These are phyloP conservation scores for Aspergillus conjunctus DNA, from an alignment of 495 filamentous ascomycete genomes.

Conservation along the genomic window DNA sequence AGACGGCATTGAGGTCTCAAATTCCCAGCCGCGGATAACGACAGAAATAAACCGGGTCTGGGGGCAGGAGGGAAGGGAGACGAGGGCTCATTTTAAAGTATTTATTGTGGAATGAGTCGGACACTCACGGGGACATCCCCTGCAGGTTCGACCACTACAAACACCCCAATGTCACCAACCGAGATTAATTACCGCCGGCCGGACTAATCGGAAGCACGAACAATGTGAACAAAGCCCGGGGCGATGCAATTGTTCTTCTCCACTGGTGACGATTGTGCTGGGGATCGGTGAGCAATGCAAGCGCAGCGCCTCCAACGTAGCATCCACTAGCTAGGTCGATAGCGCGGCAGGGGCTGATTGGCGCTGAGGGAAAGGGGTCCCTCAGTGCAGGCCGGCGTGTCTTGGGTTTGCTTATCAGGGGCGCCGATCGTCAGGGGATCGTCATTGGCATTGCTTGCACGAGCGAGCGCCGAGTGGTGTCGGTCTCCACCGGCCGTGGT, in stretches of 20 bases:
- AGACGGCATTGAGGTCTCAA: conserved; percentile 29
- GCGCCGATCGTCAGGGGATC: conserved; percentile 1
- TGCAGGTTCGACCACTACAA: not conserved
- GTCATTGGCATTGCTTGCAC: not conserved
- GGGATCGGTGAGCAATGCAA: not conserved
- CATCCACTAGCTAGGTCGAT: not conserved
- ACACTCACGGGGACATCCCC: not conserved
- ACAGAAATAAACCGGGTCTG: not conserved
- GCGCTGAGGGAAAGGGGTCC: not conserved
- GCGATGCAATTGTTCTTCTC: not conserved
- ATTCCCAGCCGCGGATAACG: not conserved
- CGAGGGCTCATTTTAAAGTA: not conserved
- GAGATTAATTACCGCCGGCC: not conserved
- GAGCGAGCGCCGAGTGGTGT: no score
- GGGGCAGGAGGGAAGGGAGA: not conserved
- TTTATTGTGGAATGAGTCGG: not conserved
- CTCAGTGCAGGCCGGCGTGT: not conserved
- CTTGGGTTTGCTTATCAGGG: not conserved
- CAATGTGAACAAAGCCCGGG: not conserved
- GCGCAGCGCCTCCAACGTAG: not conserved
- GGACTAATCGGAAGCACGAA: not conserved
- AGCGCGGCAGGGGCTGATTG: not conserved
- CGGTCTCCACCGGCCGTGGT: no score
- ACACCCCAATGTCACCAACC: not conserved
- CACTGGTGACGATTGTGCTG: not conserved